Percentiles rank a stretch among this genome's conserved stretches.
Conservation (phyloP, 768 basidiomycete genomes). For the Mycena pura region DNA sequence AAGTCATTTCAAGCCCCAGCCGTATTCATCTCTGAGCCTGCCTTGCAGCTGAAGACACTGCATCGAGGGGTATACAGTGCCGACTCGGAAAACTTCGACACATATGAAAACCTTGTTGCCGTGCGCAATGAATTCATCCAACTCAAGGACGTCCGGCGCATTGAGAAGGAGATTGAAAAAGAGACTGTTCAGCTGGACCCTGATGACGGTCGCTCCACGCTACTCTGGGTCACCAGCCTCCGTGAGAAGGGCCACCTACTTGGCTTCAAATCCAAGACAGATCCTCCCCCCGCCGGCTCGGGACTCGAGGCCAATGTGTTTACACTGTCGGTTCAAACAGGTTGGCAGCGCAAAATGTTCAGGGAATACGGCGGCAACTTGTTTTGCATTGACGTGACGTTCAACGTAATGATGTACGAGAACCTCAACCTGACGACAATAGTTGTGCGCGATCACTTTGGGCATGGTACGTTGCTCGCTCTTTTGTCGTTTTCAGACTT, state of each 20-base stretch:
- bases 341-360: constrained; percentile 1
- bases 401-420: constrained; percentile 12
- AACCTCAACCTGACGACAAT: background rate
- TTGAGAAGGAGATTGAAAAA: background rate
- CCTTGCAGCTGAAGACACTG: background rate
- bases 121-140: background rate
- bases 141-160: background rate
- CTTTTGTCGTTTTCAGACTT: background rate
- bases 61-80: background rate
- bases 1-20: background rate
- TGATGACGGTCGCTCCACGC: background rate
- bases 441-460: background rate
- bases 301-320: background rate
- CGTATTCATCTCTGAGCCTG: background rate
- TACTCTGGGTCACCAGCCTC: background rate
- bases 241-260: background rate
- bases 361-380: background rate
- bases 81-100: background rate
- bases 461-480: background rate
- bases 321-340: constrained; percentile 7
- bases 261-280: constrained; percentile 7
- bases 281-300: too few relatives aligned
- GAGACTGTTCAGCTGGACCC: background rate
- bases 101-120: background rate
- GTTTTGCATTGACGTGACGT: constrained; percentile 16